Conservation (phyloP, 768 basidiomycete genomes). For the Steccherinum ochraceum region DNA sequence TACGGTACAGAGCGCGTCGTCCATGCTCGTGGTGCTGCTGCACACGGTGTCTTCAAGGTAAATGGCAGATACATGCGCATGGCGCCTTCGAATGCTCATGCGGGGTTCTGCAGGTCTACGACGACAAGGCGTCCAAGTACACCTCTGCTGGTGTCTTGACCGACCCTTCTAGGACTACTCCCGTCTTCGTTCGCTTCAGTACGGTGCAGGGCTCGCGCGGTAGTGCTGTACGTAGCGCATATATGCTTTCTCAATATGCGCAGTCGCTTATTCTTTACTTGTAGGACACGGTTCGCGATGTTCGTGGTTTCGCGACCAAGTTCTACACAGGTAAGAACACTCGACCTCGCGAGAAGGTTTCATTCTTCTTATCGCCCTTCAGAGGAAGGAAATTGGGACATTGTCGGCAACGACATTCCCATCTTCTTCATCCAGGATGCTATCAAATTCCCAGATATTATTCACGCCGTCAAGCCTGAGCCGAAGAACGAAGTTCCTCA, state of each 20-base stretch:
- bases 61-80: neutral
- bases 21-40: slow-evolving; percentile 62
- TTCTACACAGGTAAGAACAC: slow-evolving; percentile 65
- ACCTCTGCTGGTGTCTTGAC: slow-evolving; percentile 68
- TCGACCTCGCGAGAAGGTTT: too few relatives aligned
- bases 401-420: slow-evolving; percentile 81
- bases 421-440: slow-evolving; percentile 80
- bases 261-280: neutral
- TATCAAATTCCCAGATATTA: slow-evolving; percentile 80
- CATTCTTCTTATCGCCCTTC: too few relatives aligned
- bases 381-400: slow-evolving; percentile 79
- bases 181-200: slow-evolving; percentile 78
- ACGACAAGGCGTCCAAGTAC: slow-evolving; percentile 63
- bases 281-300: slow-evolving; percentile 74
- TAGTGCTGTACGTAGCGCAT: slow-evolving; percentile 53
- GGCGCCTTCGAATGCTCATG: neutral
- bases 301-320: slow-evolving; percentile 80
- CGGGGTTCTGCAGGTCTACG: slow-evolving; percentile 41
- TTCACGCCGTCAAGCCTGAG: slow-evolving; percentile 84
- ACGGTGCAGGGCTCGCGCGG: slow-evolving; percentile 80
- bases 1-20: slow-evolving; percentile 60
- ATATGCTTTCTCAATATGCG: neutral
- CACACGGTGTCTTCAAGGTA: slow-evolving; percentile 74
- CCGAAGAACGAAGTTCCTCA: slow-evolving; percentile 76
- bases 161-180: slow-evolving; percentile 65